A percentile compares a stretch with the other conserved stretches of the same genome.
Evolutionary conservation across 2,329 filamentous ascomycete genomes (phyloP).

Genomic region (Colletotrichum noveboracense): DNA sequence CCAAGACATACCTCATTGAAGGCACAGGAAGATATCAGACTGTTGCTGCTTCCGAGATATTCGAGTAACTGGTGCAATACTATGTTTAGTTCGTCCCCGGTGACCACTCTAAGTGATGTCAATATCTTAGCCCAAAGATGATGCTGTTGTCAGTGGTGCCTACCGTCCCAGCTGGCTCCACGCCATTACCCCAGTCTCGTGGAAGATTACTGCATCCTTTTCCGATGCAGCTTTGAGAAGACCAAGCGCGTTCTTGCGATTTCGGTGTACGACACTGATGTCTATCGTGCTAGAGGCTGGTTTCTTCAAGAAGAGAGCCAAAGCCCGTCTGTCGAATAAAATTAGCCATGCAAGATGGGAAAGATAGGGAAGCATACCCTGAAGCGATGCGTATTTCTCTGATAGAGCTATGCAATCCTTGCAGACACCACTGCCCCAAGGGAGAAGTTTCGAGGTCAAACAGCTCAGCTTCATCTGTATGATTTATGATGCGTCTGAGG

Average conservation of each 20-base stretch:
- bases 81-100: slow-evolving; percentile 85
- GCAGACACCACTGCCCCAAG: slow-evolving; percentile 81
- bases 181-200: slow-evolving; percentile 85
- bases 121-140: neutral
- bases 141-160: slow-evolving; percentile 23
- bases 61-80: slow-evolving; percentile 84
- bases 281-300: slow-evolving; percentile 34
- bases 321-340: slow-evolving; percentile 54
- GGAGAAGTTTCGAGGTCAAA: slow-evolving; percentile 71
- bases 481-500: slow-evolving; percentile 71
- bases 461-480: slow-evolving; percentile 63
- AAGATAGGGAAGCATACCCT: slow-evolving; percentile 52
- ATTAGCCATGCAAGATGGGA: slow-evolving; percentile 20
- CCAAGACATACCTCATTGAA: slow-evolving; percentile 72
- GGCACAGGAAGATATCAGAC: slow-evolving; percentile 78
- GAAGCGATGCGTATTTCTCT: slow-evolving; percentile 86
- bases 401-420: slow-evolving; percentile 81
- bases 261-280: slow-evolving; percentile 57
- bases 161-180: slow-evolving; percentile 84
- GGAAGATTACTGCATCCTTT: slow-evolving; percentile 68
- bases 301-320: slow-evolving; percentile 68
- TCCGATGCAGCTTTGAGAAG: slow-evolving; percentile 76
- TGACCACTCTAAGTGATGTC: slow-evolving; percentile 59
- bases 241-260: slow-evolving; percentile 73
- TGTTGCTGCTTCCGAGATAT: slow-evolving; percentile 84